Conservation (phyloP, 805 yeast genomes). For the Saturnispora zaruensis region DNA sequence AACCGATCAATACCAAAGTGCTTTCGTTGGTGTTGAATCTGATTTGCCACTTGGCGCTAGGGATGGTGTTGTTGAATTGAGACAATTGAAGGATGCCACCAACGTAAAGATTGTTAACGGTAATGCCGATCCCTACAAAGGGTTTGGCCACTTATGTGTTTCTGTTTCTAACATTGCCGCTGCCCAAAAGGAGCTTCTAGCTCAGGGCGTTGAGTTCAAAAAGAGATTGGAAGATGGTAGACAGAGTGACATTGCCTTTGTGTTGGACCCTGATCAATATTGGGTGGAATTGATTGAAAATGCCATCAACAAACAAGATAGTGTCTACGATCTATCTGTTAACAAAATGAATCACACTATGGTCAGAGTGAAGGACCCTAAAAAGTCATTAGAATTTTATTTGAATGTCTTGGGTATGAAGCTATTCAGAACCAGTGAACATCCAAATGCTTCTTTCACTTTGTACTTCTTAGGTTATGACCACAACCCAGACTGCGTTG, state of each 20-base stretch:
- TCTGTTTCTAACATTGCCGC: constrained; percentile 71
- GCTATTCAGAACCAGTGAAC: constrained; percentile 46
- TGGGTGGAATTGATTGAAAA: constrained; percentile 87
- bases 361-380: constrained; percentile 87
- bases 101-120: constrained; percentile 60
- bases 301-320: constrained; percentile 34
- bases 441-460: constrained; percentile 68
- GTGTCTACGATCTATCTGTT: constrained; percentile 31
- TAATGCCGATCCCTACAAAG: constrained; percentile 74
- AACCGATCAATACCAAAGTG: constrained; percentile 54
- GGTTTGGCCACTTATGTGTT: constrained; percentile 91
- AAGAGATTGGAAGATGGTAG: constrained; percentile 85
- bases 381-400: constrained; percentile 69
- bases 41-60: constrained; percentile 33
- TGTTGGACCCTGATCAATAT: constrained; percentile 91
- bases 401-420: constrained; percentile 74
- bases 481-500: constrained; percentile 35
- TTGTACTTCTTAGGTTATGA: constrained; percentile 79
- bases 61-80: constrained; percentile 73
- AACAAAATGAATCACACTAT: constrained; percentile 77
- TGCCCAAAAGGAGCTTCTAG: constrained; percentile 50
- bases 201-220: constrained; percentile 62
- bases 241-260: constrained; percentile 89
- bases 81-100: constrained; percentile 58
- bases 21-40: constrained; percentile 54